These are phyloP conservation scores for Nasturtium officinale DNA, from an alignment of 345 rosid species.

Conservation along the genomic window DNA sequence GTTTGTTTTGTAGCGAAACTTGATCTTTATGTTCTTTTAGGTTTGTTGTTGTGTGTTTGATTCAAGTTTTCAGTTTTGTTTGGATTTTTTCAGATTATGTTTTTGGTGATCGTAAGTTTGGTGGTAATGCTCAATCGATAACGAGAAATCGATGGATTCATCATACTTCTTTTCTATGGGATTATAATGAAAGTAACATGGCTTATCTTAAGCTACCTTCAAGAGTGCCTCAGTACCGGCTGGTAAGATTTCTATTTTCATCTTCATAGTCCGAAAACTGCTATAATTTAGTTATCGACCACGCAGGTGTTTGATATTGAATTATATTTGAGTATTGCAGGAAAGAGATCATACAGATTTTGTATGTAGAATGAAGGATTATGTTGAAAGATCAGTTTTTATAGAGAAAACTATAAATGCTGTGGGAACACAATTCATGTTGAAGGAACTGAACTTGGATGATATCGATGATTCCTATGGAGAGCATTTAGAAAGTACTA, in stretches of 20 bases:
- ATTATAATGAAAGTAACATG: slow-evolving; percentile 63
- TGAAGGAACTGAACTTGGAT: slow-evolving; percentile 27
- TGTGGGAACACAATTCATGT: slow-evolving; percentile 40
- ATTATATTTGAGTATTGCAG: slow-evolving; percentile 37
- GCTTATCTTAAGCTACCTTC: slow-evolving; percentile 69
- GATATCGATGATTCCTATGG: slow-evolving; percentile 7
- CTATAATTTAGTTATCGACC: neutral
- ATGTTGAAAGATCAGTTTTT: slow-evolving; percentile 61
- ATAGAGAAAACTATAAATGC: slow-evolving; percentile 57
- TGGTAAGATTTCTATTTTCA: slow-evolving; percentile 36
- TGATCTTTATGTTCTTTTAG: neutral
- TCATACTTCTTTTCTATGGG: slow-evolving; percentile 87
- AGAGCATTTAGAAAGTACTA: slow-evolving; percentile 28
- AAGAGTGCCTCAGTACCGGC: slow-evolving; percentile 62
- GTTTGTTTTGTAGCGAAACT: slow-evolving; percentile 36
- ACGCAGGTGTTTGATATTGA: neutral
- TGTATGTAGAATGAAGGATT: slow-evolving; percentile 66
- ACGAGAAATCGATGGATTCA: slow-evolving; percentile 76
- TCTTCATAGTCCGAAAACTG: slow-evolving; percentile 17
- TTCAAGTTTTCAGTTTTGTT: neutral
- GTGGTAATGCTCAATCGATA: slow-evolving; percentile 90
- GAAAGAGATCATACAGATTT: slow-evolving; percentile 72
- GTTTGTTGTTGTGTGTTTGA: slow-evolving; percentile 10
- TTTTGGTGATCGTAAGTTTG: slow-evolving; percentile 76
- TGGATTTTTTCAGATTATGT: slow-evolving; percentile 63